A percentile compares a stretch with the other conserved stretches of the same genome.
Conservation (phyloP, 768 basidiomycete genomes). For the Leccinum olivaceopallidum region DNA sequence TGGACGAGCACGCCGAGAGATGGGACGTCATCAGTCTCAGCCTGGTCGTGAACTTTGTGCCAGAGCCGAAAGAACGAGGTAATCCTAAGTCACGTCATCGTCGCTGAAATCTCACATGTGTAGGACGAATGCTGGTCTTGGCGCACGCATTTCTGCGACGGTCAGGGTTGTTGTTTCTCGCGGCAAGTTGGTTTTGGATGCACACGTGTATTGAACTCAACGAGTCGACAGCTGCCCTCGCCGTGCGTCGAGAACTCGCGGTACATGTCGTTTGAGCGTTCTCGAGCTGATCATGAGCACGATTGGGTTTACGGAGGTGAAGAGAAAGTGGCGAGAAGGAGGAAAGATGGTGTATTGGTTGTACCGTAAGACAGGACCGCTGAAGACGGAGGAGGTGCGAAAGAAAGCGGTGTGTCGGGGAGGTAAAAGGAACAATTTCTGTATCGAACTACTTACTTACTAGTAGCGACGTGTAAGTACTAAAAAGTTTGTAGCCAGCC, state of each 20-base stretch:
- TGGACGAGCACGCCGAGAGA: constrained; percentile 44
- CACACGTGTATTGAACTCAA: constrained; percentile 7
- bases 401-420: constrained; percentile 62
- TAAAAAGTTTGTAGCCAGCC: background rate
- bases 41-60: constrained; percentile 88
- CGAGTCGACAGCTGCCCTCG: constrained; percentile 64
- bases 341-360: constrained; percentile 92
- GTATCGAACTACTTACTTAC: constrained; percentile 37
- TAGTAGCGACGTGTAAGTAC: no score
- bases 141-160: constrained; percentile 55
- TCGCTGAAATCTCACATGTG: constrained; percentile 4
- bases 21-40: constrained; percentile 88
- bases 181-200: constrained; percentile 44
- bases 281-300: constrained; percentile 56
- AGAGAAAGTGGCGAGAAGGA: constrained; percentile 59
- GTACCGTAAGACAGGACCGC: constrained; percentile 48
- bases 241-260: constrained; percentile 87
- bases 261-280: constrained; percentile 64
- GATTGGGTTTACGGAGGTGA: constrained; percentile 64
- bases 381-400: constrained; percentile 32
- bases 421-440: constrained; percentile 82
- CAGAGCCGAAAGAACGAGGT: constrained; percentile 77
- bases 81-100: background rate
- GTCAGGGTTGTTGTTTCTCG: constrained; percentile 68
- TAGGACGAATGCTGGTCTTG: constrained; percentile 67